Base-by-base conservation (phyloP, 768 basidiomycete genomes). In the Leccinum variicolor region DNA sequence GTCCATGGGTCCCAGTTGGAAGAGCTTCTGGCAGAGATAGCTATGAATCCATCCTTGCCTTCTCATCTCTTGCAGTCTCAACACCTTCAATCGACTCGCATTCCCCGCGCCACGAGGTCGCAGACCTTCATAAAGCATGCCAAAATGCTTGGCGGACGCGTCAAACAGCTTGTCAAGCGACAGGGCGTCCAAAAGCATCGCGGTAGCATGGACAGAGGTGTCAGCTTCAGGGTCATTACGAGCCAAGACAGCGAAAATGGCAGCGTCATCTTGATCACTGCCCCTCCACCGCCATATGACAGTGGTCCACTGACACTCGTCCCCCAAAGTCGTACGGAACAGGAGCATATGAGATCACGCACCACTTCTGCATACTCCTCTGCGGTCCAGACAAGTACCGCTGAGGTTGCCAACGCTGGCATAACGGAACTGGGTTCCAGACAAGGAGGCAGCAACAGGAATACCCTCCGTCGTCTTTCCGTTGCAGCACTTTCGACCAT, bases 401-500 rank as follows among this genome's bases (percentile, higher is more conserved):
- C 25, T 14, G 66, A 66, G 17, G 53, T 39, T 49, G 41, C 46
- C 29, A 53, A 60, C 17, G 41, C 33, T 6, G 54, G 50, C 13
- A 39, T 56, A 23, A 41, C 58, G n/a, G 64, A 60, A 33, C 52
- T 54, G 34, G 52, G 52, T 51, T 55, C 55, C 23, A 56, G 69
- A 54, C 63, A 51, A 43, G 60, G 60, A 31, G 41, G 61, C 23
- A 51, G 54, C 51, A 64, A 47, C 29, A 61, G 70, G 39, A 66
- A 54, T 45, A 23, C 70, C 19, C 61, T 70, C 4, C 69, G 66
- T 36, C 70, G 70, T 53, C 60, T 72, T 57, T 73, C 72, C 36
- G 57, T 72, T 25, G 72, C 64, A 11, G 64, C 72, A 3, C 69
- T 70, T 55, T 73, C 69, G 29, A 67, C 69, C n/a, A 61, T 66